phyloP scores from a whole-genome alignment of 73 alveolate genomes.

The Breviolum minutum region DNA sequence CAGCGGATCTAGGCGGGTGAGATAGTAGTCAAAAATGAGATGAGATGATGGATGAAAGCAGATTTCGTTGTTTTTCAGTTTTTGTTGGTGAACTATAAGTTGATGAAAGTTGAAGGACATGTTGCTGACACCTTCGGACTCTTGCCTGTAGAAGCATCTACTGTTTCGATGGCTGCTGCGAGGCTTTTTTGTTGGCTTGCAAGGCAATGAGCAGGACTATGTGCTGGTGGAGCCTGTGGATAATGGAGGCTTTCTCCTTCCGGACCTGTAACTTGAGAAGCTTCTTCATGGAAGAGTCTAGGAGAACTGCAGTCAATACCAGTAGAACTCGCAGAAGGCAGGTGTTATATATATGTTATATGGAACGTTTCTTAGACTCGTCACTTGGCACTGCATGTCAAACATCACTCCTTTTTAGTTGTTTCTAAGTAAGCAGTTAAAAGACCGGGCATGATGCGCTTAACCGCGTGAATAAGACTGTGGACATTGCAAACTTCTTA shows the following conservation, averaged over 20 bases:
- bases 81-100: neutral
- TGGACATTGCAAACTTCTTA: neutral
- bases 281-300: too few relatives aligned
- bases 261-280: neutral
- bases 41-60: neutral
- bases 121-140: neutral
- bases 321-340: neutral
- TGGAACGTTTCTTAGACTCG: neutral
- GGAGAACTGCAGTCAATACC: too few relatives aligned
- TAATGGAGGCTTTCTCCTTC: constrained; percentile 13
- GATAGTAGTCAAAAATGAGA: neutral
- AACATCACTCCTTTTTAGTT: neutral
- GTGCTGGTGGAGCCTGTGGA: constrained; percentile 51
- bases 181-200: constrained; percentile 53
- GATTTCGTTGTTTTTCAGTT: neutral
- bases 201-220: constrained; percentile 21
- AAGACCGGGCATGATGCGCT: too few relatives aligned
- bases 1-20: constrained; percentile 31
- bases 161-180: neutral
- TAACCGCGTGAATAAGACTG: too few relatives aligned
- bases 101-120: neutral
- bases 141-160: neutral
- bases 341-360: neutral
- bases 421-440: neutral
- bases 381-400: neutral